Evolutionary conservation across 345 rosid species (phyloP).

Genomic region (Citrus sp.): DNA sequence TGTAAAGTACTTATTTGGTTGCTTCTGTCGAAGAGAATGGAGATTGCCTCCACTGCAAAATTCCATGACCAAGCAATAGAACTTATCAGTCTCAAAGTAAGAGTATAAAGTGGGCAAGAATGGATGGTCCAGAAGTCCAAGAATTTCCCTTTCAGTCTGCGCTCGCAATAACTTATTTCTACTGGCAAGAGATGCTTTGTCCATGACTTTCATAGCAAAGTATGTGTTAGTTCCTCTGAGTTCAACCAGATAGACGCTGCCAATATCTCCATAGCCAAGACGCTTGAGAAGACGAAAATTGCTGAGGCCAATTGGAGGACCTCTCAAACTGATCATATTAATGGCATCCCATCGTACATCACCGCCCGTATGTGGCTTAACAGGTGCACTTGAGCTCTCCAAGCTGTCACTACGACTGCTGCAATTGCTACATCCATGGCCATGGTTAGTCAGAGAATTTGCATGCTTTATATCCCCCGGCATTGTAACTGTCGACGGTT

Average conservation of each 20-base stretch:
- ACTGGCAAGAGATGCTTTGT: conserved; percentile 75
- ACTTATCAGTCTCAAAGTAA: conserved; percentile 64
- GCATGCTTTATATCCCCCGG: conserved; percentile 14
- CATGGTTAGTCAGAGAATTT: conserved; percentile 4
- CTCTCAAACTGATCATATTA: conserved; percentile 39
- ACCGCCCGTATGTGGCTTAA: conserved; percentile 89
- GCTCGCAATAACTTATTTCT: conserved; percentile 80
- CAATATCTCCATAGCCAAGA: conserved; percentile 89
- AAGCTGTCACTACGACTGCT: conserved; percentile 55
- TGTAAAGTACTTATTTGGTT: conserved; percentile 57
- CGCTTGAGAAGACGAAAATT: conserved; percentile 80
- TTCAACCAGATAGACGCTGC: conserved; percentile 66
- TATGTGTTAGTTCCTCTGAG: conserved; percentile 62
- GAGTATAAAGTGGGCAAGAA: conserved; percentile 66
- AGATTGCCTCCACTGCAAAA: conserved; percentile 81
- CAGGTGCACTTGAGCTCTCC: conserved; percentile 57
- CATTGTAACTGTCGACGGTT: conserved; percentile 17
- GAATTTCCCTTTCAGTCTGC: conserved; percentile 67
- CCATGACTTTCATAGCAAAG: conserved; percentile 86
- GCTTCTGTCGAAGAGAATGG: conserved; percentile 75
- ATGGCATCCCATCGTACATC: conserved; percentile 88
- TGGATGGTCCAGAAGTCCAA: conserved; percentile 64
- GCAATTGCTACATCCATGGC: conserved; percentile 7
- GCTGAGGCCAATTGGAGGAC: conserved; percentile 57
- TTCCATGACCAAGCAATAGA: conserved; percentile 73